phyloP scores from a whole-genome alignment of 352 stramenopile genomes.

The Pythium scleroteichum region DNA sequence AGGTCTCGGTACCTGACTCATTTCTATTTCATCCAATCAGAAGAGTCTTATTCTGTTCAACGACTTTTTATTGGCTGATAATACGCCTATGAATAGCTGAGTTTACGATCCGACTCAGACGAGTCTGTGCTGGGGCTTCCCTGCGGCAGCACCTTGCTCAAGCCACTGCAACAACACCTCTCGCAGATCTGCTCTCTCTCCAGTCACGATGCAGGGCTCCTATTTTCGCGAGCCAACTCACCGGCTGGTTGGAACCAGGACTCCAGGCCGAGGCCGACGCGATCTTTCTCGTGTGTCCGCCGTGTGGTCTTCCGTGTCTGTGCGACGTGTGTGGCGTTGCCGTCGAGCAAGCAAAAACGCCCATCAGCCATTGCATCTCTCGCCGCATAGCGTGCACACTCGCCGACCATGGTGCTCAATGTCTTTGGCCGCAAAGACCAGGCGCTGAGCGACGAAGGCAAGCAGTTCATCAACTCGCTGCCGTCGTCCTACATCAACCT shows the following conservation, averaged over 20 bases:
- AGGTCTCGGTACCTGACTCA: constrained; percentile 21
- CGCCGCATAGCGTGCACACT: constrained; percentile 16
- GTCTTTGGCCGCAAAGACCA: constrained; percentile 76
- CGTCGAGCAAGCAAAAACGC: too few species aligned
- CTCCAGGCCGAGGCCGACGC: constrained; percentile 24
- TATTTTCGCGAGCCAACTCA: constrained; percentile 21
- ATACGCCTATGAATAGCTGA: constrained; percentile 30
- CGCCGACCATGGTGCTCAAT: constrained; percentile 65
- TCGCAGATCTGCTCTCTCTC: constrained; percentile 4
- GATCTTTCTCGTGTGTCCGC: not conserved
- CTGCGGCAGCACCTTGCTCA: constrained; percentile 13
- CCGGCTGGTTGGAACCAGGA: constrained; percentile 23
- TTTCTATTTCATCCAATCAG: constrained; percentile 21
- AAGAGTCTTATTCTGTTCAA: constrained; percentile 13
- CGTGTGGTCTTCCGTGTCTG: constrained; percentile 1
- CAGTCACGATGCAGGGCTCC: not conserved
- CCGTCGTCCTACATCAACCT: constrained; percentile 81
- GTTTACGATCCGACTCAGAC: constrained; percentile 27
- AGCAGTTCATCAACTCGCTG: constrained; percentile 83
- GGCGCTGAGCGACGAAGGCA: constrained; percentile 75
- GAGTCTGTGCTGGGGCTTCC: constrained; percentile 8
- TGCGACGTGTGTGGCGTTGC: not conserved
- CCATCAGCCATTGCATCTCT: constrained; percentile 22
- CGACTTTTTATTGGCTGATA: constrained; percentile 10
- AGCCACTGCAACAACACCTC: not conserved